Evolutionary conservation across 345 rosid genomes (phyloP).

Genomic region (Ricinus communis): DNA sequence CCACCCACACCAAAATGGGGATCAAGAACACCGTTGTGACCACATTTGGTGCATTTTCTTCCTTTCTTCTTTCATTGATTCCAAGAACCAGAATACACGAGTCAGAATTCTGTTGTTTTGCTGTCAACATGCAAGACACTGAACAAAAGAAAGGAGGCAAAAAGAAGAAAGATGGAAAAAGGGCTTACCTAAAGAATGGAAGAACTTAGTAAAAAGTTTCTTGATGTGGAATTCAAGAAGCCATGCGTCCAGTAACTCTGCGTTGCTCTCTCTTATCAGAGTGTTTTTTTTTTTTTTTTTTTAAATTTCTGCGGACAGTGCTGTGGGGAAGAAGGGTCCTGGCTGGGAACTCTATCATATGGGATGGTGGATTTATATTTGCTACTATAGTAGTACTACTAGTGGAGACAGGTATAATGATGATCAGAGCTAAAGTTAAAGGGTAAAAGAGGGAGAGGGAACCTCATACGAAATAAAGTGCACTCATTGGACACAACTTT

Average conservation of each 20-base stretch:
- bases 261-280: slow-evolving; percentile 10
- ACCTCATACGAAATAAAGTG: slow-evolving; percentile 53
- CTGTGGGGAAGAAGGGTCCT: slow-evolving; percentile 19
- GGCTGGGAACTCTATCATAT: slow-evolving; percentile 20
- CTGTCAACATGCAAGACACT: slow-evolving; percentile 3
- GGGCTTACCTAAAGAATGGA: slow-evolving; percentile 19
- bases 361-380: slow-evolving; percentile 12
- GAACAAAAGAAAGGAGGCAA: neutral
- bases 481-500: slow-evolving; percentile 29
- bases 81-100: slow-evolving; percentile 2
- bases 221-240: slow-evolving; percentile 11
- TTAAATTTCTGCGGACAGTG: slow-evolving; percentile 6
- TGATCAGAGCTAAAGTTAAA: slow-evolving; percentile 28
- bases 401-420: slow-evolving; percentile 40
- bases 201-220: neutral
- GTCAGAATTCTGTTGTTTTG: neutral
- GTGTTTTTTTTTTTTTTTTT: too few relatives aligned
- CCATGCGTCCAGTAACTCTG: neutral
- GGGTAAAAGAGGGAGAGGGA: slow-evolving; percentile 45
- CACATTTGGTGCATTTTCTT: neutral
- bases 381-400: slow-evolving; percentile 27
- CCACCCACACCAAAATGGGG: neutral
- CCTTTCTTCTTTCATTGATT: neutral
- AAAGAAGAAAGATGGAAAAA: slow-evolving; percentile 5
- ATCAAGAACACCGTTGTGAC: neutral